Evolutionary conservation across 2,329 filamentous ascomycete species (phyloP).

Genomic region (Didymella sp.): DNA sequence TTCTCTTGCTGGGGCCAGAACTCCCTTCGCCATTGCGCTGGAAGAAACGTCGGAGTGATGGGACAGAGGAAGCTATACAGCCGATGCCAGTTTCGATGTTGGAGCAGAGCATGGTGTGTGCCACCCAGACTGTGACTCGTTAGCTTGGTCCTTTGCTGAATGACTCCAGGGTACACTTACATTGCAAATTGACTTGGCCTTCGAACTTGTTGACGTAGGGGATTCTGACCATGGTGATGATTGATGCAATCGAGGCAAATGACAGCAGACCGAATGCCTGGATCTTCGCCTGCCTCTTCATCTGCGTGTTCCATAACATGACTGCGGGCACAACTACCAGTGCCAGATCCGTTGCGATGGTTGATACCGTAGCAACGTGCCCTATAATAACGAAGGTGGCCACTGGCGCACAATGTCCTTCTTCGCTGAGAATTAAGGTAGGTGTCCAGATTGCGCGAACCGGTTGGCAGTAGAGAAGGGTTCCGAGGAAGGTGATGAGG

Average conservation of each 20-base stretch:
- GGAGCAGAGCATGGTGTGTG: constrained; percentile 33
- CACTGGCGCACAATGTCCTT: constrained; percentile 26
- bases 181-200: constrained; percentile 23
- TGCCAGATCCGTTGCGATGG: constrained; percentile 31
- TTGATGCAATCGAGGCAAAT: constrained; percentile 26
- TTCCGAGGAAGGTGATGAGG: constrained; percentile 32
- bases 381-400: constrained; percentile 32
- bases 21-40: constrained; percentile 18
- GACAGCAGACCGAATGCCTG: constrained; percentile 33
- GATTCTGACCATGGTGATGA: constrained; percentile 25
- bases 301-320: constrained; percentile 35
- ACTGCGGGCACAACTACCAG: constrained; percentile 30
- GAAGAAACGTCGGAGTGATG: constrained; percentile 29
- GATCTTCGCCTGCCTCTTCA: constrained; percentile 30
- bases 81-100: constrained; percentile 36
- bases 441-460: constrained; percentile 27
- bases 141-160: neutral
- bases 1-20: constrained; percentile 22
- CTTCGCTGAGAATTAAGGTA: constrained; percentile 17
- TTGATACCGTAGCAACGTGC: constrained; percentile 29
- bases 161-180: constrained; percentile 8
- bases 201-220: constrained; percentile 35
- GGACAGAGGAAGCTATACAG: constrained; percentile 30
- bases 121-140: constrained; percentile 26
- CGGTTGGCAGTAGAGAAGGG: constrained; percentile 28